Percentiles rank a stretch among this genome's conserved stretches.
These are phyloP conservation scores for Hamigera avellanea DNA, from an alignment of 495 filamentous ascomycete genomes.

Conservation along the genomic window DNA sequence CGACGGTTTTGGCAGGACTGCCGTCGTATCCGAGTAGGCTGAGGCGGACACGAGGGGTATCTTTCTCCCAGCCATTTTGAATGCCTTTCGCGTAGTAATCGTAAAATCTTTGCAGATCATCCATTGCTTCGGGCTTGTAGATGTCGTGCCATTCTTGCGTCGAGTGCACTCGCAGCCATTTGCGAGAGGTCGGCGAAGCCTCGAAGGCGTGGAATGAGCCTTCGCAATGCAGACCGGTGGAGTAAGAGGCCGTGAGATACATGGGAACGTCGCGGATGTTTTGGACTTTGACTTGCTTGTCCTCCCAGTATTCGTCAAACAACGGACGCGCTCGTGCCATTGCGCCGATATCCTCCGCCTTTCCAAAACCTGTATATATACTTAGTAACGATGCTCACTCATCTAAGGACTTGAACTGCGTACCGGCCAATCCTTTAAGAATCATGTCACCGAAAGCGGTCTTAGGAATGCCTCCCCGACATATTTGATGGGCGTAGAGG, in stretches of 20 bases:
- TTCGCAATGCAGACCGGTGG: conserved; percentile 8
- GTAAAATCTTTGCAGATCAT: conserved; percentile 20
- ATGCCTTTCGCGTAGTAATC: conserved; percentile 20
- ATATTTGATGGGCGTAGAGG: conserved; percentile 15
- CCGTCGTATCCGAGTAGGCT: conserved; percentile 6
- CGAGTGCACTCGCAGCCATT: conserved; percentile 22
- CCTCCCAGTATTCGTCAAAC: conserved; percentile 12
- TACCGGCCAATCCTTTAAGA: conserved; percentile 2
- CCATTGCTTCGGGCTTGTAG: conserved; percentile 7
- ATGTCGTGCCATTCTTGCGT: conserved; percentile 26
- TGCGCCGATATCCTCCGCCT: conserved; percentile 5
- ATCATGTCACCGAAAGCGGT: conserved; percentile 3
- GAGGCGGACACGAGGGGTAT: conserved; percentile 15
- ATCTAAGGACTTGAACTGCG: too few relatives aligned
- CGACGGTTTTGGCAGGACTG: conserved; percentile 5
- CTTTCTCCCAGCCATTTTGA: conserved; percentile 21
- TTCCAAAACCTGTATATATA: too few relatives aligned
- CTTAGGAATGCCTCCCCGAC: conserved; percentile 9
- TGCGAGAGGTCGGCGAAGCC: conserved; percentile 3
- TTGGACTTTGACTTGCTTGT: conserved; percentile 8
- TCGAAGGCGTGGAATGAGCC: conserved; percentile 9
- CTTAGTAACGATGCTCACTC: too few relatives aligned
- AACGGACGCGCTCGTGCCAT: conserved; percentile 7
- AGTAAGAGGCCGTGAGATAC: conserved; percentile 16
- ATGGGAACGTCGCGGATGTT: conserved; percentile 11